Evolutionary conservation across 129 eudicot species (phyloP), one percentile per base, ranked within the genome.

Genomic region (Smallanthus sonchifolius): DNA sequence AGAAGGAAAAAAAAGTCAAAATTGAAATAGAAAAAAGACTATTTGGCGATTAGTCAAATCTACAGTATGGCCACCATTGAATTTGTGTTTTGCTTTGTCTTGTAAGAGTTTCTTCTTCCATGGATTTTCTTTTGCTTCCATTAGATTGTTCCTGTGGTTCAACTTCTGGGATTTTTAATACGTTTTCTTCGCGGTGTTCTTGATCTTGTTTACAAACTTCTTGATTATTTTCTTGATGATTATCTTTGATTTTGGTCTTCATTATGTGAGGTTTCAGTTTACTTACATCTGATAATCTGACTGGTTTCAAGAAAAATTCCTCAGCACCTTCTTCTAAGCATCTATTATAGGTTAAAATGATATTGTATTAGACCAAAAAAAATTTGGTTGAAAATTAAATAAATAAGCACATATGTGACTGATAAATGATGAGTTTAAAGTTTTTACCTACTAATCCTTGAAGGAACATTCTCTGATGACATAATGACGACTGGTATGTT

Each of bases 261-360:
- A 92, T 67, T 86, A 92, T 84, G 70, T 92, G 96, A 40, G 96
- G 98, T 82, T 73, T 89, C 55, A 92, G 87, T 82, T 86, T 92
- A 62, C 76, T 79, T 45, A 92, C 95, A 83, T 92, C 98, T 40
- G 98, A 78, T 74, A 86, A 69, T 71, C 86, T 85, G 72, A 92
- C 98, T 15, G 98, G 98, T 84, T 92, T 92, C 7, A 92, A 86
- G 70, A 92, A 85, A 75, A 92, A 92, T 60, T 92, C 98, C 45
- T 92, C 92, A 3, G 98, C 98, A 17, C 98, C 98, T 86, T 90
- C 98, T 74, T 92, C 96, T 73, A 92, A 82, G 72, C 98, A 92
- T 87, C 98, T 92, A 85, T 10, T 11, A 74, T 55, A 28, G 4
- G 8, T 20, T 48, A 7, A 71, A 72, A 52, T 43, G 48, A 48